Conservation (phyloP, 768 basidiomycete genomes). For the Mycena latifolia region DNA sequence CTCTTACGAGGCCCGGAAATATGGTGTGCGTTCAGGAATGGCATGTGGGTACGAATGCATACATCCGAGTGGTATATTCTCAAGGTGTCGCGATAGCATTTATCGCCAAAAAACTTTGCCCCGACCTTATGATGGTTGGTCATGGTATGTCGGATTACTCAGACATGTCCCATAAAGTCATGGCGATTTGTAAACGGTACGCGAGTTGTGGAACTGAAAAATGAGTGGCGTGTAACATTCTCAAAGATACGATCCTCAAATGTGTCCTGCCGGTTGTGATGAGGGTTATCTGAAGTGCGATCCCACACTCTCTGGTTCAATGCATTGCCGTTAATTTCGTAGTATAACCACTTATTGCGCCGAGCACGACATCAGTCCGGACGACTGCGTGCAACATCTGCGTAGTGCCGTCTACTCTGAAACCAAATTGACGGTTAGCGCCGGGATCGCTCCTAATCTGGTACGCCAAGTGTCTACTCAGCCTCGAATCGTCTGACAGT, state of each 20-base stretch:
- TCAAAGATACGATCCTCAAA: conserved; percentile 70
- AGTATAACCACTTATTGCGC: conserved; percentile 90
- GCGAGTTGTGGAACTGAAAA: background rate
- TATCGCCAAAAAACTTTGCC: conserved; percentile 94
- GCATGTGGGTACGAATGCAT: conserved; percentile 64
- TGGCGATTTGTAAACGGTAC: conserved; percentile 72
- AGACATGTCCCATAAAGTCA: conserved; percentile 80
- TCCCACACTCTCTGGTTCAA: conserved; percentile 40
- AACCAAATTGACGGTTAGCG: conserved; percentile 91
- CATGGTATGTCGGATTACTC: conserved; percentile 71
- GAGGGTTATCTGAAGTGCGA: conserved; percentile 91
- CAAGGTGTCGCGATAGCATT: conserved; percentile 66
- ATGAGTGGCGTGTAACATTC: background rate
- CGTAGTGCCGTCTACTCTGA: conserved; percentile 78
- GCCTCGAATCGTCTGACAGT: conserved; percentile 35
- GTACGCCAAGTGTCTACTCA: conserved; percentile 55
- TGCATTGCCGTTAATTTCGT: background rate
- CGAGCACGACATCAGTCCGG: conserved; percentile 71
- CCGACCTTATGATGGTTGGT: conserved; percentile 80
- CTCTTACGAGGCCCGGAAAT: conserved; percentile 92
- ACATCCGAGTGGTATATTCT: background rate
- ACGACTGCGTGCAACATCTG: conserved; percentile 85
- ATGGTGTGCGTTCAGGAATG: conserved; percentile 95
- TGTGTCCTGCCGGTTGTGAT: conserved; percentile 85
- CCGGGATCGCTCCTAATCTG: conserved; percentile 96